These are phyloP conservation scores for Phytophthora sp. DNA, from an alignment of 352 stramenopile species.

Conservation along the genomic window DNA sequence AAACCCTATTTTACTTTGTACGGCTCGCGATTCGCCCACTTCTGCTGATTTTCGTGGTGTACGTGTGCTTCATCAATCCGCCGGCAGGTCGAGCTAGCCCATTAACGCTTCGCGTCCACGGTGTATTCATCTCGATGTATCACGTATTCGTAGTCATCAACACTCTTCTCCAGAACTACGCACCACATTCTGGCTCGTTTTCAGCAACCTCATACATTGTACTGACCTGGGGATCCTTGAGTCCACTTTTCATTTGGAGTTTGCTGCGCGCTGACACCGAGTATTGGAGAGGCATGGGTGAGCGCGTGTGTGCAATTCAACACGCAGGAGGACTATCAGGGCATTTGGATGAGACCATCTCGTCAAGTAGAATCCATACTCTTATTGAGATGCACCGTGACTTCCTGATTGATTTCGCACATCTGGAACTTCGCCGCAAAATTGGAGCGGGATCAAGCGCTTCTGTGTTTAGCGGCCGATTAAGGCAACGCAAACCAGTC, in stretches of 20 bases:
- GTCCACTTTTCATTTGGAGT: conserved; percentile 53
- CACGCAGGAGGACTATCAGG: neutral
- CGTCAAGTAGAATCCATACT: conserved; percentile 50
- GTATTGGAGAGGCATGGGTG: conserved; percentile 49
- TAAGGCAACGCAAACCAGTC: conserved; percentile 39
- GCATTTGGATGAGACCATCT: conserved; percentile 45
- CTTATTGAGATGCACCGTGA: conserved; percentile 77
- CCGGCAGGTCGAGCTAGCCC: conserved; percentile 41
- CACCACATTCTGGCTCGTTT: neutral
- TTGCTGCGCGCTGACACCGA: conserved; percentile 59
- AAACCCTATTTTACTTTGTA: conserved; percentile 30
- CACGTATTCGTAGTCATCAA: conserved; percentile 29
- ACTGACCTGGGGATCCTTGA: conserved; percentile 32
- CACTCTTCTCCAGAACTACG: conserved; percentile 22
- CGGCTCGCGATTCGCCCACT: conserved; percentile 14
- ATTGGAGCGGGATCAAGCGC: conserved; percentile 59
- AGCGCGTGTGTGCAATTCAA: conserved; percentile 45
- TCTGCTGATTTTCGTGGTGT: conserved; percentile 37
- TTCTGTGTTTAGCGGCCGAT: conserved; percentile 52
- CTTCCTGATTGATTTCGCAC: conserved; percentile 73
- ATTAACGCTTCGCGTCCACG: conserved; percentile 33
- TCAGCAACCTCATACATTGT: conserved; percentile 28
- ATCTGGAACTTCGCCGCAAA: conserved; percentile 50
- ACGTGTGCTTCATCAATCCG: conserved; percentile 38
- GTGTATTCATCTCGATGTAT: conserved; percentile 37